Percentiles rank a stretch among this genome's conserved stretches.
Conservation (phyloP, 768 basidiomycete genomes). For the Tylopilus intermedius region DNA sequence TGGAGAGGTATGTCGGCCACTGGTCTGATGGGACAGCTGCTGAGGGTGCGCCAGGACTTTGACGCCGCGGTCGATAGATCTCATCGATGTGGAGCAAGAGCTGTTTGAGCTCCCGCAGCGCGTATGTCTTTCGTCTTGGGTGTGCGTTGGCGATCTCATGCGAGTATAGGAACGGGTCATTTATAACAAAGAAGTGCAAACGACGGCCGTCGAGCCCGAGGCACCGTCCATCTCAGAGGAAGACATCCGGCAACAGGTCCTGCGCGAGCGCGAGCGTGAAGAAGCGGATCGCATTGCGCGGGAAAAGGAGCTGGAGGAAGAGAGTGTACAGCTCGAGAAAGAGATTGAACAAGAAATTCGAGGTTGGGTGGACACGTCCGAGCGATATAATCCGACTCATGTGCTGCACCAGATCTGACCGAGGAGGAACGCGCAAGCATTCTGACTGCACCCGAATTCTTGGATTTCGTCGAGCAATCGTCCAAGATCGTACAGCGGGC, state of each 20-base stretch:
- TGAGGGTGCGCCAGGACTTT: slow-evolving; percentile 42
- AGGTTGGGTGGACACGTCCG: slow-evolving; percentile 39
- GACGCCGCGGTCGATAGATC: slow-evolving; percentile 62
- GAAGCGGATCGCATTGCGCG: slow-evolving; percentile 65
- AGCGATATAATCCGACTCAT: background rate
- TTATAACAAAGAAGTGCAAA: slow-evolving; percentile 85
- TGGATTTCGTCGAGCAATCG: slow-evolving; percentile 90
- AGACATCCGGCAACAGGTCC: slow-evolving; percentile 67
- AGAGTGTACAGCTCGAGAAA: slow-evolving; percentile 76
- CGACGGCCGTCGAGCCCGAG: slow-evolving; percentile 58
- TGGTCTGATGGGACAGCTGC: background rate
- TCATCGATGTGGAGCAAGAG: slow-evolving; percentile 88
- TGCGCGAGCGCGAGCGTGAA: slow-evolving; percentile 58
- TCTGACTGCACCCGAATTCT: slow-evolving; percentile 82
- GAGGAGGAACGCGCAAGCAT: slow-evolving; percentile 83
- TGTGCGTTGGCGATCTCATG: background rate
- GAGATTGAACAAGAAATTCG: slow-evolving; percentile 85
- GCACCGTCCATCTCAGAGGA: slow-evolving; percentile 53
- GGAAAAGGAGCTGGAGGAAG: slow-evolving; percentile 78
- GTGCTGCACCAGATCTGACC: slow-evolving; percentile 57
- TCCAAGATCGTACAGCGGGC: slow-evolving; percentile 95
- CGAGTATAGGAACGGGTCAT: slow-evolving; percentile 62
- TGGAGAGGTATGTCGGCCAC: slow-evolving; percentile 54
- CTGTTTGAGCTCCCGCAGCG: slow-evolving; percentile 86
- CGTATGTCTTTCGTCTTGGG: slow-evolving; percentile 36